Evolutionary conservation across 208 protist species (phyloP).

Genomic region (Crithidia fasciculata): DNA sequence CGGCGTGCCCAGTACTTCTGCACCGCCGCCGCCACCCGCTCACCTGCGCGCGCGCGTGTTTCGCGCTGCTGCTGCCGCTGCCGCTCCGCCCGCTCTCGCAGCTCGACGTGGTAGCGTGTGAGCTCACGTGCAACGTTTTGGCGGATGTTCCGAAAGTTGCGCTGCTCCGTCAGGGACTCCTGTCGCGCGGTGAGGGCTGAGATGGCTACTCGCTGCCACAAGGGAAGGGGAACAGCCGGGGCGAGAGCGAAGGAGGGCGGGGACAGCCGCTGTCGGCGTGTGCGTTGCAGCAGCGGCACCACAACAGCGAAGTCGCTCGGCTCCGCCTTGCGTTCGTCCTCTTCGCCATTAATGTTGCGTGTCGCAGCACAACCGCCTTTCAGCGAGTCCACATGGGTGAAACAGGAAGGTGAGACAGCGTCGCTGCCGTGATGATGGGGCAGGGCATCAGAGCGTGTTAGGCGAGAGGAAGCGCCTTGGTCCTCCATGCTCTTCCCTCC

Average conservation of each 20-base stretch:
- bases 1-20: slow-evolving; percentile 58
- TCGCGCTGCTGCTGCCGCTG: slow-evolving; percentile 61
- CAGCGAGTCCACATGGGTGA: too few species aligned
- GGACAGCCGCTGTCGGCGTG: slow-evolving; percentile 20
- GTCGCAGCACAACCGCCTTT: too few species aligned
- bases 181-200: slow-evolving; percentile 47
- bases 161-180: slow-evolving; percentile 23
- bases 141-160: slow-evolving; percentile 20
- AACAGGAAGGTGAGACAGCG: too few species aligned
- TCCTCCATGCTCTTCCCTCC: too few species aligned
- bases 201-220: slow-evolving; percentile 70
- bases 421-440: too few species aligned
- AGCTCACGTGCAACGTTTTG: slow-evolving; percentile 54
- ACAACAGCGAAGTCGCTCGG: slow-evolving; percentile 16
- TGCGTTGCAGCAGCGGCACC: slow-evolving; percentile 32
- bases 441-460: too few species aligned
- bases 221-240: slow-evolving; percentile 47
- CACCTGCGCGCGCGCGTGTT: slow-evolving; percentile 50
- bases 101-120: slow-evolving; percentile 51
- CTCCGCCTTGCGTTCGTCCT: neutral
- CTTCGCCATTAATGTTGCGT: too few species aligned
- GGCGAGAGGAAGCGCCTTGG: too few species aligned
- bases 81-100: slow-evolving; percentile 50
- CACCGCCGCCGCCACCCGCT: slow-evolving; percentile 37
- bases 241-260: slow-evolving; percentile 50